Evolutionary conservation across 495 filamentous ascomycete species (phyloP), one percentile per base, ranked within the genome.

Genomic region (Pseudoneurospora amorphoporcata): DNA sequence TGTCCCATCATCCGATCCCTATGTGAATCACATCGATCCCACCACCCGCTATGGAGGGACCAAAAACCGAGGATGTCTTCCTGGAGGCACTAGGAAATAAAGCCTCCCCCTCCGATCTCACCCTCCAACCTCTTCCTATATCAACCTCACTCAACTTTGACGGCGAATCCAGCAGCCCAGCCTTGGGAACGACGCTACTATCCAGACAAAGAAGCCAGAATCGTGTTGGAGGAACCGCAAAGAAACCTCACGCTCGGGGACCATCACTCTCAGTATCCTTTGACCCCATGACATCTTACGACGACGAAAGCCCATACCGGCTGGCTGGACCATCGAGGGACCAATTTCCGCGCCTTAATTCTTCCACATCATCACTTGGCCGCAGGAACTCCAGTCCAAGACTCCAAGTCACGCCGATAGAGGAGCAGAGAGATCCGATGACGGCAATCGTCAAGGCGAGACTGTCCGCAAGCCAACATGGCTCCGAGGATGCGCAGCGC

Each of bases 351-450:
- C 53, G 7, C 53, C 29, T 65, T 23, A 2, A 65, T 37, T 65
- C 53, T 32, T 37, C 53, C 10, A 65, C 53, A 17, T 65, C 53
- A 23, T 65, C 53, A 65, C 53, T 65, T 65, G 53, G 53, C 53
- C 53, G 29, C 14, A 14, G 53, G 3, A 65, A 65, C 29, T 80
- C 42, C 79, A 77, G 68, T 82, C 39, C 38, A 1, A 29, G 39
- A 61, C 45, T 42, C 37, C 72, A 70, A 23, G 58, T 70, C 14
- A 77, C 73, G 23, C 73, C 78, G 12, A 76, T 78, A 35, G 70
- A 74, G 16, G 77, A 81, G n/a, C 81, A 82, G 53, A 75, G 81
- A 38, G 76, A 81, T 61, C 75, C 76, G 3, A 77, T 79, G 9
- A 81, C 81, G 32, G 75, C 76, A 10, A 73, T 61, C 4, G 75